A percentile compares a stretch with the other conserved stretches of the same genome.
Conservation (phyloP, 164 flowering plant genomes). For the Dillenia suffruticosa region DNA sequence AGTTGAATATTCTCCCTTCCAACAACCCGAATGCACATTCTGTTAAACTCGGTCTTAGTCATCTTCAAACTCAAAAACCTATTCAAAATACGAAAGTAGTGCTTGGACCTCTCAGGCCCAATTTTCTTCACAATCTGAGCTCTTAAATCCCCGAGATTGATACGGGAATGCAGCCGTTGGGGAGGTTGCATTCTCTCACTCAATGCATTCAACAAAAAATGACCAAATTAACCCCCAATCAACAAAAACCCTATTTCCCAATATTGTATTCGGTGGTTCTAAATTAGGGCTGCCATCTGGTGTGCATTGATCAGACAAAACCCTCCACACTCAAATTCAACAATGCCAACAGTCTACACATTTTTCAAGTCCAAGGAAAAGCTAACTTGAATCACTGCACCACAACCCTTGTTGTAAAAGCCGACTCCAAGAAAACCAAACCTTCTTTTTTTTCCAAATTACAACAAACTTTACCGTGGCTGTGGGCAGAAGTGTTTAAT, state of each 20-base stretch:
- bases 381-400: background rate
- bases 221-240: background rate
- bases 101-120: conserved; percentile 71
- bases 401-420: too few relatives aligned
- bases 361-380: conserved; percentile 20
- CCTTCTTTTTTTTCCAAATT: too few relatives aligned
- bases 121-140: conserved; percentile 77
- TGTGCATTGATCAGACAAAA: conserved; percentile 16
- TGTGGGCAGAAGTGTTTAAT: too few relatives aligned
- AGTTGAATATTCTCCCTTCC: conserved; percentile 76
- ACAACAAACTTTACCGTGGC: too few relatives aligned
- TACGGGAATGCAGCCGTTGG: conserved; percentile 52
- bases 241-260: conserved; percentile 16
- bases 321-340: conserved; percentile 20
- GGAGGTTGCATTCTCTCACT: conserved; percentile 74
- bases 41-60: conserved; percentile 75
- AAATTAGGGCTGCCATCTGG: conserved; percentile 26
- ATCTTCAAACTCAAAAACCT: conserved; percentile 71
- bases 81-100: conserved; percentile 61
- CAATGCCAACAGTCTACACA: conserved; percentile 46
- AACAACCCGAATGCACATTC: conserved; percentile 51
- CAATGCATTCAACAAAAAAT: conserved; percentile 26
- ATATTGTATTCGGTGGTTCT: background rate
- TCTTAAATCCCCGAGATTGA: conserved; percentile 74
- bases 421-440: too few relatives aligned